Conservation (phyloP, 768 basidiomycete genomes). For the Cyclocybe cylindracea region DNA sequence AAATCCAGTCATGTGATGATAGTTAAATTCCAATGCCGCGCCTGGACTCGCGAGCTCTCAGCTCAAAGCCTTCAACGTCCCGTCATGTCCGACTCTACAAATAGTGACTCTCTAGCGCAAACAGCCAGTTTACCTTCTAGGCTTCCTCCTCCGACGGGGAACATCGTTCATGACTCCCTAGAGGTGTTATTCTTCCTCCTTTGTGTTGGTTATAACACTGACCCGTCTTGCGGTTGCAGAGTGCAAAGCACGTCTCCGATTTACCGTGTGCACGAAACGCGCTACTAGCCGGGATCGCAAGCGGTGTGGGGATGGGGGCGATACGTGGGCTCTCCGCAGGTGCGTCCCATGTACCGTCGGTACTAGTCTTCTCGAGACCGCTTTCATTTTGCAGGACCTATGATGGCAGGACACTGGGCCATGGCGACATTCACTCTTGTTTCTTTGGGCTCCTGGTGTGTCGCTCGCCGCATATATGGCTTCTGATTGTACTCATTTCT, state of each 20-base stretch:
- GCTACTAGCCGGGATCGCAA: slow-evolving; percentile 76
- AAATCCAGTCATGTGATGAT: too few relatives aligned
- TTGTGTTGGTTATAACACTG: neutral
- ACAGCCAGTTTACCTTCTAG: slow-evolving; percentile 31
- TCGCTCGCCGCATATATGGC: slow-evolving; percentile 8
- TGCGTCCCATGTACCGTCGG: slow-evolving; percentile 34
- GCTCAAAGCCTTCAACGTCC: too few relatives aligned
- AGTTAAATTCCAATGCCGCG: too few relatives aligned
- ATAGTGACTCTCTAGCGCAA: slow-evolving; percentile 10
- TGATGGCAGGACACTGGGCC: slow-evolving; percentile 79
- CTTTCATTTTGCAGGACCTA: slow-evolving; percentile 42
- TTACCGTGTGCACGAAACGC: slow-evolving; percentile 80
- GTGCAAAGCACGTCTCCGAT: slow-evolving; percentile 62
- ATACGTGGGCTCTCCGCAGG: slow-evolving; percentile 68
- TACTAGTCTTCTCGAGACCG: neutral
- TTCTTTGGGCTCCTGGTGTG: slow-evolving; percentile 71
- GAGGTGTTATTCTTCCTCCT: slow-evolving; percentile 22
- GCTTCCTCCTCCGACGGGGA: slow-evolving; percentile 39
- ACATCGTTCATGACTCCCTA: slow-evolving; percentile 34
- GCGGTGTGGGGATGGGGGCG: slow-evolving; percentile 75
- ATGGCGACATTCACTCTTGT: slow-evolving; percentile 71
- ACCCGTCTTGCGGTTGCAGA: slow-evolving; percentile 29
- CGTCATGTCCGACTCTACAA: slow-evolving; percentile 6
- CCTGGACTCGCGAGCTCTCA: too few relatives aligned
- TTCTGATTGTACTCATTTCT: neutral